Base-by-base conservation (phyloP, 192 early-diverging fungal species). In the Umbelopsis ramanniana region DNA sequence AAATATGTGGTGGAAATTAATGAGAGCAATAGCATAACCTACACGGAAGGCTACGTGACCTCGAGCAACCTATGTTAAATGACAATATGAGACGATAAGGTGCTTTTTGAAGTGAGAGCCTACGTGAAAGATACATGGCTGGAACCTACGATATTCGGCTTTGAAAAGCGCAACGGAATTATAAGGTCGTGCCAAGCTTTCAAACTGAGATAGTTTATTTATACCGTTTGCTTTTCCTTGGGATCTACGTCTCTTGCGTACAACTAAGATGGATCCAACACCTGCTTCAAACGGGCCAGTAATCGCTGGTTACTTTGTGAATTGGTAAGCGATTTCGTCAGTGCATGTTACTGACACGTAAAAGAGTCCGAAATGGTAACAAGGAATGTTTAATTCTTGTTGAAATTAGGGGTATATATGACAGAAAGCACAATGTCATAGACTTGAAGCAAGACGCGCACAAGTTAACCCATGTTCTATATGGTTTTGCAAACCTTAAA, bases 401-500 rank as follows among this genome's bases (percentile, higher is more conserved):
- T 37, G 57, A 35, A 67, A 43, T 24, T 69, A 74, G 93, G 93
- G 86, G 83, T 9, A 92, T 93, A 43, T 94, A 94, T 72, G 89
- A 81, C 79, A 85, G 91, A 75, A 83, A 79, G 35, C 90, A 86
- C 73, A 82, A 82, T 67, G 90, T 91, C 8, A 69, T 81, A 45
- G 85, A 91, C 66, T 71, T 95, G 10, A 76, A 82, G 17, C 81
- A 71, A 46, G 89, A 93, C 68, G 77, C 79, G 24, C 54, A 70
- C 8, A 87, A 89, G 52, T 76, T 95, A 43, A 89, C 93, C n/a
- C 92, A 95, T 68, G 68, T 95, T 53, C 87, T 91, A 70, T 95
- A 95, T 72, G 91, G 86, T 17, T 95, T 95, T 82, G 91, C 90
- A 46, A 90, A 93, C 66, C 81, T 93, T 14, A 72, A 84, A 54